A percentile compares a stretch with the other conserved stretches of the same genome.
Evolutionary conservation across 805 yeast species (phyloP).

Genomic region (Lachancea meyersii): DNA sequence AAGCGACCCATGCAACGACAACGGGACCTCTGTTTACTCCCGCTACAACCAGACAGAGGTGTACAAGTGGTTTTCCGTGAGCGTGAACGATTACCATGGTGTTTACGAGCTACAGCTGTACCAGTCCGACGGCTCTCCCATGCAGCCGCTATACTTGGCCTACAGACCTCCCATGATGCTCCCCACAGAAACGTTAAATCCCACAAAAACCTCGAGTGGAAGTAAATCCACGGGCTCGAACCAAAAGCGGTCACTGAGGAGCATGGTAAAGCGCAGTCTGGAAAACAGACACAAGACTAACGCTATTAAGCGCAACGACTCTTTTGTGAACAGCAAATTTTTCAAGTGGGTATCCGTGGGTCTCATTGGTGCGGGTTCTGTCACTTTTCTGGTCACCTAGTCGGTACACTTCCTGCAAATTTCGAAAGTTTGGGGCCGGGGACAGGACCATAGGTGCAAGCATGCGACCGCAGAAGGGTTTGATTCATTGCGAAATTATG

Average conservation of each 20-base stretch:
- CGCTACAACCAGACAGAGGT: constrained; percentile 66
- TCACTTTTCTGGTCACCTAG: constrained; percentile 21
- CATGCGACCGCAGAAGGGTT: too few relatives aligned
- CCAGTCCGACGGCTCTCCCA: constrained; percentile 69
- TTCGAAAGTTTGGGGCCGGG: too few relatives aligned
- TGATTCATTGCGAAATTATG: too few relatives aligned
- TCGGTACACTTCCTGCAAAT: too few relatives aligned
- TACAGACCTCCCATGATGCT: constrained; percentile 95
- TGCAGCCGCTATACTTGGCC: constrained; percentile 87
- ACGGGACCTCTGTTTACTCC: constrained; percentile 54
- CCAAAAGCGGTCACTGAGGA: constrained; percentile 33
- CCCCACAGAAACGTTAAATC: constrained; percentile 87
- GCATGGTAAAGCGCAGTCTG: constrained; percentile 60
- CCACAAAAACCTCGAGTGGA: constrained; percentile 44
- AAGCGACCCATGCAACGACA: constrained; percentile 76
- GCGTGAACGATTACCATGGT: constrained; percentile 77
- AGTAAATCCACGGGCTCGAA: constrained; percentile 12
- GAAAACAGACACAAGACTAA: constrained; percentile 76
- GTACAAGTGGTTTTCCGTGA: constrained; percentile 52
- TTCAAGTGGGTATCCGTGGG: constrained; percentile 26
- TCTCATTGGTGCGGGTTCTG: constrained; percentile 27
- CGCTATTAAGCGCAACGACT: constrained; percentile 41
- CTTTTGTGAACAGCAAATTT: constrained; percentile 15
- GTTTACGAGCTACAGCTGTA: constrained; percentile 66
- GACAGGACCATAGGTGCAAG: too few relatives aligned